A percentile compares a stretch with the other conserved stretches of the same genome.
These are phyloP conservation scores for Cryphonectria parasitica DNA, from an alignment of 2,329 filamentous ascomycete genomes.

Conservation along the genomic window DNA sequence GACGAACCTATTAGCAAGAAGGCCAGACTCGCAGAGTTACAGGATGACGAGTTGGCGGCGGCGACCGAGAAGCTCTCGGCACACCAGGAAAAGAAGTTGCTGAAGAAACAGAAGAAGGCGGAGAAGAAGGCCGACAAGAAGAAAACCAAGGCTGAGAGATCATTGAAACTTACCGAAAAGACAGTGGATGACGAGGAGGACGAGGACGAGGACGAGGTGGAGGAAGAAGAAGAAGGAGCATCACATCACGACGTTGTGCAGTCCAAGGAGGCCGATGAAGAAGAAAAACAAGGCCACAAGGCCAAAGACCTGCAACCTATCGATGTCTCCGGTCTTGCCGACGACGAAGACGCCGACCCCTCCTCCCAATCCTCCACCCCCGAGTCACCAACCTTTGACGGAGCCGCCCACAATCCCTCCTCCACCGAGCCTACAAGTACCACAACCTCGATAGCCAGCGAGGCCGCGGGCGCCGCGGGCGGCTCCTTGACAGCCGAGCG, in stretches of 20 bases:
- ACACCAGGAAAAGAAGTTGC: conserved; percentile 27
- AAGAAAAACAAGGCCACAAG: conserved; percentile 34
- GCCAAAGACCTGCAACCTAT: conserved; percentile 45
- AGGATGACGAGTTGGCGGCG: conserved; percentile 33
- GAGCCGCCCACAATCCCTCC: conserved; percentile 42
- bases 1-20: conserved; percentile 60
- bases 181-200: conserved; percentile 33
- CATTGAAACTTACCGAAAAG: conserved; percentile 1
- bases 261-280: conserved; percentile 37
- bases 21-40: conserved; percentile 43
- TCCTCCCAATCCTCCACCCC: conserved; percentile 52
- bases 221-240: conserved; percentile 39
- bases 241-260: conserved; percentile 25
- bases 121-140: conserved; percentile 34
- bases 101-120: conserved; percentile 34
- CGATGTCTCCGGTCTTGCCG: conserved; percentile 52
- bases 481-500: neutral
- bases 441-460: conserved; percentile 72
- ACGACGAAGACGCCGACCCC: conserved; percentile 49
- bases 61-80: conserved; percentile 30
- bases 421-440: conserved; percentile 55
- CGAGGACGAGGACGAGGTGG: conserved; percentile 39
- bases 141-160: conserved; percentile 30
- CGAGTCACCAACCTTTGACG: conserved; percentile 67
- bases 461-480: conserved; percentile 46